A percentile compares a stretch with the other conserved stretches of the same genome.
Conservation (phyloP, 164 flowering plant genomes). For the Santalum album region DNA sequence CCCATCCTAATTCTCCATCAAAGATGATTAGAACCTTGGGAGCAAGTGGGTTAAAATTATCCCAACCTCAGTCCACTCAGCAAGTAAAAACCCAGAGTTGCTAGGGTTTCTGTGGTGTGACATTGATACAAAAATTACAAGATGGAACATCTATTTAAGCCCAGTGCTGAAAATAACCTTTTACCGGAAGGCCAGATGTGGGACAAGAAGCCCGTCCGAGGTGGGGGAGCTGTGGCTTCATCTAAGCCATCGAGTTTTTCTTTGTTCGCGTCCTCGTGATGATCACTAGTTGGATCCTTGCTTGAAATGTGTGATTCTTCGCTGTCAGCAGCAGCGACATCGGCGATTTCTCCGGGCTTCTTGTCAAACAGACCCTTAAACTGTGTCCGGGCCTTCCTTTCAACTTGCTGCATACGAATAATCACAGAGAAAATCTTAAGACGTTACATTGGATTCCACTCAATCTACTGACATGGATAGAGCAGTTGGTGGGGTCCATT, state of each 20-base stretch:
- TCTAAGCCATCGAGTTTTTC: constrained; percentile 21
- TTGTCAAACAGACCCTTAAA: constrained; percentile 96
- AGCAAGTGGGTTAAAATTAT: too few species aligned
- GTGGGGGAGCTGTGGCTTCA: constrained; percentile 23
- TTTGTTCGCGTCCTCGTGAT: constrained; percentile 10
- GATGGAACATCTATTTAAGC: constrained; percentile 53
- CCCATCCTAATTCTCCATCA: too few species aligned
- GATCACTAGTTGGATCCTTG: constrained; percentile 16
- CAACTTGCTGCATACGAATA: constrained; percentile 54
- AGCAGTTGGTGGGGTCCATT: not conserved
- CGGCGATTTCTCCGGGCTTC: constrained; percentile 93
- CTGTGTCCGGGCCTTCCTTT: constrained; percentile 64
- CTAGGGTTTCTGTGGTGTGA: too few species aligned
- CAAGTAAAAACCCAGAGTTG: too few species aligned
- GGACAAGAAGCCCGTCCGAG: constrained; percentile 33
- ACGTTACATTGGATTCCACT: not conserved
- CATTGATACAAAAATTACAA: too few species aligned
- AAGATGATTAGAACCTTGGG: too few species aligned
- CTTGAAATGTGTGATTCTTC: constrained; percentile 16
- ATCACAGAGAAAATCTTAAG: not conserved
- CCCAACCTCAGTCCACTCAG: too few species aligned
- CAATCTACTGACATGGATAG: not conserved
- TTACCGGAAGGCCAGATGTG: constrained; percentile 52
- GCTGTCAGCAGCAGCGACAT: constrained; percentile 24
- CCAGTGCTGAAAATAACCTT: constrained; percentile 50